A percentile compares a stretch with the other conserved stretches of the same genome.
phyloP scores from a whole-genome alignment of 1,284 basidiomycete genomes.

The Thecaphora thlaspeos region DNA sequence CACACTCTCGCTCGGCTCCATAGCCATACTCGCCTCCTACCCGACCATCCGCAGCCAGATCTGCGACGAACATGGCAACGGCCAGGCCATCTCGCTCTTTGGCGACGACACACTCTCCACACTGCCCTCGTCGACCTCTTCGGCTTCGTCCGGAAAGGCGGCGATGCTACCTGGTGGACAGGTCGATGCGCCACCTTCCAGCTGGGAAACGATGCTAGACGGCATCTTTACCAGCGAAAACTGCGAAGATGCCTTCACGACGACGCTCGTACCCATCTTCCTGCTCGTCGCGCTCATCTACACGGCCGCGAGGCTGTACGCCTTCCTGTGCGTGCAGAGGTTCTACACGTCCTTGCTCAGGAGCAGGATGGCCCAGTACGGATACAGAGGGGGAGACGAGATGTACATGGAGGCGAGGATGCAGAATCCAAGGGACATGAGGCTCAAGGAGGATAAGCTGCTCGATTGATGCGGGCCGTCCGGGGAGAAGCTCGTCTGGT shows the following conservation, averaged over 20 bases:
- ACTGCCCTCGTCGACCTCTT: too few species aligned
- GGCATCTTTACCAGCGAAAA: slow-evolving; percentile 34
- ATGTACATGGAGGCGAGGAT: slow-evolving; percentile 16
- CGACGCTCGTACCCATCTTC: slow-evolving; percentile 27
- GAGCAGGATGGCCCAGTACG: slow-evolving; percentile 20
- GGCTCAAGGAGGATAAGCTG: slow-evolving; percentile 22
- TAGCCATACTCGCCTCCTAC: slow-evolving; percentile 38
- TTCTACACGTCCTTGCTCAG: slow-evolving; percentile 18
- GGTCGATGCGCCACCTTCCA: slow-evolving; percentile 13
- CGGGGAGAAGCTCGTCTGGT: too few species aligned
- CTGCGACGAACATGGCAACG: slow-evolving; percentile 35
- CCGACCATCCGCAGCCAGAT: slow-evolving; percentile 30
- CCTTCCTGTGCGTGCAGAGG: slow-evolving; percentile 31
- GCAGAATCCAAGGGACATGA: slow-evolving; percentile 7
- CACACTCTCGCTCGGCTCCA: slow-evolving; percentile 34
- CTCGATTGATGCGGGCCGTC: too few species aligned
- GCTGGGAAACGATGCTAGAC: slow-evolving; percentile 36
- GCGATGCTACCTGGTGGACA: too few species aligned
- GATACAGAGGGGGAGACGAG: slow-evolving; percentile 14
- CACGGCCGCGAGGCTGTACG: slow-evolving; percentile 28
- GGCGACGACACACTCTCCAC: not conserved
- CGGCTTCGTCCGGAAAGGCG: too few species aligned
- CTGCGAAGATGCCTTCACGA: slow-evolving; percentile 39
- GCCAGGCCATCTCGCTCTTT: not conserved
- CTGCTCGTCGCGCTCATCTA: slow-evolving; percentile 29